These are phyloP conservation scores for Camellia japonica DNA, from an alignment of 148 eudicot genomes.

Conservation along the genomic window DNA sequence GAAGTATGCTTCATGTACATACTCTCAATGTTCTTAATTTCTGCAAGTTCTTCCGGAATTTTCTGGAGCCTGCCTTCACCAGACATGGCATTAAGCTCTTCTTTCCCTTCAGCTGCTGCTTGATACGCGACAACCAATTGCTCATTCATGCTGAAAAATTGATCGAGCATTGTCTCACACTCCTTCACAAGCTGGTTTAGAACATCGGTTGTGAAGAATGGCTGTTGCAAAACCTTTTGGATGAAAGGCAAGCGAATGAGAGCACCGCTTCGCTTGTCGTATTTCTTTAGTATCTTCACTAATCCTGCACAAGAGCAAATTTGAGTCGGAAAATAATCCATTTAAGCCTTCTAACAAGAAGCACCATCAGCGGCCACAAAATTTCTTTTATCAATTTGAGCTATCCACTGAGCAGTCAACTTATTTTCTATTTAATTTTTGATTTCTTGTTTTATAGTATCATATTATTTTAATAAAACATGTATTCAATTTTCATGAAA, in stretches of 20 bases:
- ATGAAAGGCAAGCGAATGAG: constrained; percentile 66
- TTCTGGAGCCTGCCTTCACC: constrained; percentile 22
- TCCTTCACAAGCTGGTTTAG: constrained; percentile 43
- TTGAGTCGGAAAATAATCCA: background rate
- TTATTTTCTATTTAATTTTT: no score
- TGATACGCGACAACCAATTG: constrained; percentile 23
- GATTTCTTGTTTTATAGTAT: no score
- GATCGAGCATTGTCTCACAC: constrained; percentile 54
- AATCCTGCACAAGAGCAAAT: constrained; percentile 40
- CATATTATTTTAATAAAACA: no score
- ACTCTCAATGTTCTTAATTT: constrained; percentile 53
- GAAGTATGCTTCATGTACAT: constrained; percentile 50
- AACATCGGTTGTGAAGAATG: constrained; percentile 39
- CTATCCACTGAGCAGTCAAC: no score
- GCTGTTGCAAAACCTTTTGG: constrained; percentile 61
- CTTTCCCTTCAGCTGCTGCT: constrained; percentile 21
- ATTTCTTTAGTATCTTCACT: constrained; percentile 69
- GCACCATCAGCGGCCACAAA: no score
- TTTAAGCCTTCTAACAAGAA: no score
- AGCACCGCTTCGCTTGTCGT: constrained; percentile 69
- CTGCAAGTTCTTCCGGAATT: constrained; percentile 52
- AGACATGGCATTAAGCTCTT: constrained; percentile 14
- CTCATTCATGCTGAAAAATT: constrained; percentile 40
- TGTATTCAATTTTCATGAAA: no score
- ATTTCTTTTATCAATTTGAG: no score